These are phyloP conservation scores for Verticillium dahliae DNA, from an alignment of 2,329 filamentous ascomycete species.

Conservation along the genomic window DNA sequence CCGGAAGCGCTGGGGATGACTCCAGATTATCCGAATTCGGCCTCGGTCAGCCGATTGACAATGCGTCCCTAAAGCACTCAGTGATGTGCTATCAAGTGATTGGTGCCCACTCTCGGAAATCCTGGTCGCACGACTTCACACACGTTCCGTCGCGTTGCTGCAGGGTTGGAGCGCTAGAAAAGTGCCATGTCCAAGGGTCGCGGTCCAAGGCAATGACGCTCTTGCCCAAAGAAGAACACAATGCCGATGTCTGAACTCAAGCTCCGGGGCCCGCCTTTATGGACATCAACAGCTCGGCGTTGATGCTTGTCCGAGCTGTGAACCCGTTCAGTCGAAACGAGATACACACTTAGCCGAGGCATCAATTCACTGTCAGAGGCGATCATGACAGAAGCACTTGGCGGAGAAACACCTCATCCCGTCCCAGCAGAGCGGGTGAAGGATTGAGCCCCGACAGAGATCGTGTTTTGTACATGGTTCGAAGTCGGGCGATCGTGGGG, in stretches of 20 bases:
- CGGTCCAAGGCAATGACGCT: neutral
- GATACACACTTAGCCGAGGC: neutral
- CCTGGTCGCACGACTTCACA: neutral
- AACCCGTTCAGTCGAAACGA: no score
- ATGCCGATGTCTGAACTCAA: neutral
- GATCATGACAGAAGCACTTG: no score
- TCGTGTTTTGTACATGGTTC: neutral
- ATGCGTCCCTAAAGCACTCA: neutral
- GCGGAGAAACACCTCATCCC: neutral
- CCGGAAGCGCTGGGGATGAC: neutral
- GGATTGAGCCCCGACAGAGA: neutral
- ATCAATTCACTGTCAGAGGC: no score
- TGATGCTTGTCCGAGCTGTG: neutral
- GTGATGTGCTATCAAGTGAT: neutral
- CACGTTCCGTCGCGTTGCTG: neutral
- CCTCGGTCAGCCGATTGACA: conserved; percentile 1
- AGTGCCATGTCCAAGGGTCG: neutral
- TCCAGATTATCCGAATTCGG: neutral
- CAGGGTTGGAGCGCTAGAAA: neutral
- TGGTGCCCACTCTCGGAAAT: neutral
- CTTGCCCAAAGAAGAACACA: neutral
- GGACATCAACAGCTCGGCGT: neutral
- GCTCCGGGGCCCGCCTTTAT: neutral
- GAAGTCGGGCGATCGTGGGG: neutral
- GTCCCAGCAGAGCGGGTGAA: neutral